Conservation (phyloP, 257 asterid genomes). For the Solanum peruvianum region DNA sequence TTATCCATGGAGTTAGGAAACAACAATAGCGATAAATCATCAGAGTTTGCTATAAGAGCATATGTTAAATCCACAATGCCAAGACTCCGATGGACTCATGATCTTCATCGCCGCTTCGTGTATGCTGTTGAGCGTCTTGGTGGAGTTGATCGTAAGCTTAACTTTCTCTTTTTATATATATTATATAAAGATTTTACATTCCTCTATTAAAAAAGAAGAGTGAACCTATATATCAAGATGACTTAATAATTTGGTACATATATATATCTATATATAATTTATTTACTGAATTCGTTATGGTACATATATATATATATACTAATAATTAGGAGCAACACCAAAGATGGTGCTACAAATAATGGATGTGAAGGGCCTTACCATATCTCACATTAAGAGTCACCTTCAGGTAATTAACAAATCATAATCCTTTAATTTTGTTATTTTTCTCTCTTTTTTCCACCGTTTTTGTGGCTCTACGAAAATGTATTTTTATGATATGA, state of each 20-base stretch:
- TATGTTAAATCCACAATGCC: slow-evolving; percentile 52
- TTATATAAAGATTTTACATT: background rate
- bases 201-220: background rate
- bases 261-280: too few species aligned
- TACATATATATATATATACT: background rate
- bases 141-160: slow-evolving; percentile 51
- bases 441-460: background rate
- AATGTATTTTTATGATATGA: background rate
- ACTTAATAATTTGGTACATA: background rate
- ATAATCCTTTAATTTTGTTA: too few species aligned
- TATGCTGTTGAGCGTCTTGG: slow-evolving; percentile 58
- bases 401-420: slow-evolving; percentile 40
- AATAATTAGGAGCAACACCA: slow-evolving; percentile 59
- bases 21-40: background rate
- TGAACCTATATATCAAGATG: background rate
- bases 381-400: slow-evolving; percentile 77
- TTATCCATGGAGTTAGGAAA: background rate
- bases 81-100: slow-evolving; percentile 52
- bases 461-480: background rate
- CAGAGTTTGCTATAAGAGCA: slow-evolving; percentile 22
- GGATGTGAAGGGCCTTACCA: slow-evolving; percentile 61
- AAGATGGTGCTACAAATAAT: slow-evolving; percentile 66
- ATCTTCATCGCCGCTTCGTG: slow-evolving; percentile 56
- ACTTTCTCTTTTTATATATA: background rate
- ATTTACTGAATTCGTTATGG: background rate